Base-by-base conservation (phyloP, 2,329 filamentous ascomycete species). In the Alternaria arborescens region DNA sequence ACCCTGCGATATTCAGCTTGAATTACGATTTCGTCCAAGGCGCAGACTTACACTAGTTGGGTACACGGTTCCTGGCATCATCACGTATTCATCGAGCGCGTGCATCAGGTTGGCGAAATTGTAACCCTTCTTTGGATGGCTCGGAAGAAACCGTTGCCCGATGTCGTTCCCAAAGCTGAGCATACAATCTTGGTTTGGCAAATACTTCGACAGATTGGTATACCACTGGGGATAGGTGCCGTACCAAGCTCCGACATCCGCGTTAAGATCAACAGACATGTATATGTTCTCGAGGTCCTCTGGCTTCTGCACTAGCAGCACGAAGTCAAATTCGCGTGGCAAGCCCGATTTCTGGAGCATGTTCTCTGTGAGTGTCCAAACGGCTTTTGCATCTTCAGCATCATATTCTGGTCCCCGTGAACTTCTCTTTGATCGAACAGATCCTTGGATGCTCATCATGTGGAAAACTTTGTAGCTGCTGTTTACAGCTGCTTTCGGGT, bases 301-400 rank as follows among this genome's bases (percentile, higher is more conserved):
- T 6, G 80, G 81, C 58, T 83, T 83, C 52, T 82, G 78, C 10
- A 85, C 72, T 6, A 85, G 69, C 73, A 85, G 78, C 16, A 83
- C 82, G 64, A 85, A 84, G 3, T 83, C 84, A 51, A 85, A 84
- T 58, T 85, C 83, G 8, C 83, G 78, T 10, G 83, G 83, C 5
- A 85, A 69, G 3, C 83, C 83, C 5, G 81, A 82, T 24, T 79
- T 77, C 63, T 85, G 82, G 8, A 84, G 70, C 38, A 68, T 62
- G 57, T 85, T 85, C 54, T 85, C 83, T 55, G 83, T 81, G 2
- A 85, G 73, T 5, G 83, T 83, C 83, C 82, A 85, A 14, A 84
- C 78, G 8, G 84, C 75, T 62, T 82, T 79, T 3, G 77, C 81
- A 44, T 82, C 79, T 48, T 82, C 80, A 4, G 81, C 68, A 52